Percentiles rank a stretch among this genome's conserved stretches.
These are phyloP conservation scores for Rhodotorula sp. DNA, from an alignment of 1,284 basidiomycete species.

Conservation along the genomic window DNA sequence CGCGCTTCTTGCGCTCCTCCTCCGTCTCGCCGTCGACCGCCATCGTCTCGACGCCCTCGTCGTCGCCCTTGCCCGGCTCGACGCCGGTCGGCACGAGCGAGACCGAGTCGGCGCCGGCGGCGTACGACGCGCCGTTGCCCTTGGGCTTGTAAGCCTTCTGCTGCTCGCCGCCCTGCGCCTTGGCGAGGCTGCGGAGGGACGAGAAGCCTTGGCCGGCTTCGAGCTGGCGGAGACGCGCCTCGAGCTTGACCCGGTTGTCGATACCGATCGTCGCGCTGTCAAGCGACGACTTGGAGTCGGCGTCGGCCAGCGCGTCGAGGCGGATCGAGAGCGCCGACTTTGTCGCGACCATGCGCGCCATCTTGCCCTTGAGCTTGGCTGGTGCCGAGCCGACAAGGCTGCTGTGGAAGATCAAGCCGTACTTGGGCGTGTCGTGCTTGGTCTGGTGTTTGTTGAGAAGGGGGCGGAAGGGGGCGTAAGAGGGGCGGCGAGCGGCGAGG, in stretches of 20 bases:
- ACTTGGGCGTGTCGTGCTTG: slow-evolving; percentile 95
- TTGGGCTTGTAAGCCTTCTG: slow-evolving; percentile 71
- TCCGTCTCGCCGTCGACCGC: slow-evolving; percentile 65
- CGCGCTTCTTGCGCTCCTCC: slow-evolving; percentile 57
- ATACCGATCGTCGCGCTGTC: slow-evolving; percentile 80
- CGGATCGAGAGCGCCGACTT: slow-evolving; percentile 95
- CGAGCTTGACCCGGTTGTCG: slow-evolving; percentile 90
- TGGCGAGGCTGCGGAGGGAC: slow-evolving; percentile 51
- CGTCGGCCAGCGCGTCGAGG: slow-evolving; percentile 91
- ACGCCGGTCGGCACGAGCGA: slow-evolving; percentile 64
- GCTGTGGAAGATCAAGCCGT: slow-evolving; percentile 59
- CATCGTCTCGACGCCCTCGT: slow-evolving; percentile 50
- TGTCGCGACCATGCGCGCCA: slow-evolving; percentile 99
- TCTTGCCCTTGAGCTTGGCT: slow-evolving; percentile 98
- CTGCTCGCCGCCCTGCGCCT: slow-evolving; percentile 47
- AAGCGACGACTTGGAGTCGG: slow-evolving; percentile 79
- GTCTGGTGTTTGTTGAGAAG: slow-evolving; percentile 55
- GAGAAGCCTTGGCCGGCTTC: slow-evolving; percentile 77
- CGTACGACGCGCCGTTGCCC: slow-evolving; percentile 73
- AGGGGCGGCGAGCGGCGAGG: neutral
- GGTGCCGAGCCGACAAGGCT: slow-evolving; percentile 96
- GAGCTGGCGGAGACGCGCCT: slow-evolving; percentile 84
- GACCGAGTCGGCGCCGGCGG: slow-evolving; percentile 64
- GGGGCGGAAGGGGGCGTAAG: neutral
- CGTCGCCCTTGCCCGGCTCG: slow-evolving; percentile 20